These are phyloP conservation scores for Sporothrix inflata DNA, from an alignment of 2,329 filamentous ascomycete species.

Conservation along the genomic window DNA sequence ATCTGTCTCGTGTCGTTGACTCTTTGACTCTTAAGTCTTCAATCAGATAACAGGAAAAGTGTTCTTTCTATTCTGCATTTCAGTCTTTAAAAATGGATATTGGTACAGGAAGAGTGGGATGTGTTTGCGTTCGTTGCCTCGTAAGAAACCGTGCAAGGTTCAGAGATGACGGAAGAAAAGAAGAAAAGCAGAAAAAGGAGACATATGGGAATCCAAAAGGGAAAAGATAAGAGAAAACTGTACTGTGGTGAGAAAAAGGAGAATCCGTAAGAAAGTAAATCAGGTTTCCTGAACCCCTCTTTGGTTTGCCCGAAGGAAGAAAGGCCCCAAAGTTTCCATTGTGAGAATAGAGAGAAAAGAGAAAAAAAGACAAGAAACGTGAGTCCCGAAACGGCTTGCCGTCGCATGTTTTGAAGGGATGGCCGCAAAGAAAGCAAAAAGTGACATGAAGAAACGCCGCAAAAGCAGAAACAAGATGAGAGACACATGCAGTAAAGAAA, in stretches of 20 bases:
- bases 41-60: neutral
- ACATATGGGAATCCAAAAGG: constrained; percentile 16
- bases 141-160: neutral
- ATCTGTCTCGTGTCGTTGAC: neutral
- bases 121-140: neutral
- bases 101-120: constrained; percentile 17
- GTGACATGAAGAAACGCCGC: neutral
- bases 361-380: neutral
- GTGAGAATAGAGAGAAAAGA: neutral
- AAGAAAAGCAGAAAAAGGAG: neutral
- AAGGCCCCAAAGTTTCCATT: neutral
- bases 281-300: neutral
- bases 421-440: neutral
- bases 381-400: neutral
- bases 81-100: neutral
- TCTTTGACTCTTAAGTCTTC: neutral
- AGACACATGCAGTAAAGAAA: neutral
- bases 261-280: neutral
- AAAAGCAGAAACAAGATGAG: neutral
- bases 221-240: neutral
- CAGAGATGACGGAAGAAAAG: neutral
- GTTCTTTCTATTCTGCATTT: neutral
- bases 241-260: constrained; percentile 11
- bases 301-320: neutral
- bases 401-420: neutral